Conservation (phyloP, 495 filamentous ascomycete species). For the Daldinia childiae region DNA sequence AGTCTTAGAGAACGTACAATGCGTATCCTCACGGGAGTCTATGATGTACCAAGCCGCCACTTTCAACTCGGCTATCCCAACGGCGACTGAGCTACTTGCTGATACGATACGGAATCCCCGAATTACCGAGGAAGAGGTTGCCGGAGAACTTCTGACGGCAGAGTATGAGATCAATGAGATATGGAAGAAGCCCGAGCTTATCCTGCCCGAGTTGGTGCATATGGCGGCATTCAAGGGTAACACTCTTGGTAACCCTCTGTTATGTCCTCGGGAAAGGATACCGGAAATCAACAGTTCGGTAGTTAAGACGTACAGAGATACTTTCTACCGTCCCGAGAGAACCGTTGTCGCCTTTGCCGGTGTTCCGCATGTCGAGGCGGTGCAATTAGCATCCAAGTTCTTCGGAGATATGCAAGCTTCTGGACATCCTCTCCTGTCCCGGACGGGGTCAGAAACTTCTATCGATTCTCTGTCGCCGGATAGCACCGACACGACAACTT, state of each 20-base stretch:
- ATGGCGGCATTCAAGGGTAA: conserved; percentile 95
- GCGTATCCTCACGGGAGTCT: conserved; percentile 91
- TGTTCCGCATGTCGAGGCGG: conserved; percentile 81
- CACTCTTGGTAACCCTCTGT: conserved; percentile 90
- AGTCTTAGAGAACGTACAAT: conserved; percentile 91
- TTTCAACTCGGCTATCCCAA: conserved; percentile 92
- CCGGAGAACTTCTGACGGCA: conserved; percentile 86
- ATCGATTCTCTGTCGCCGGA: conserved; percentile 54
- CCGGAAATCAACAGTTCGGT: conserved; percentile 75
- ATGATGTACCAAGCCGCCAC: conserved; percentile 99
- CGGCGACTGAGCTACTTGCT: conserved; percentile 84
- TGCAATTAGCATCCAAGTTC: conserved; percentile 79
- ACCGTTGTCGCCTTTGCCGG: conserved; percentile 97
- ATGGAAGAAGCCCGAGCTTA: conserved; percentile 96
- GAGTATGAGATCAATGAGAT: conserved; percentile 97
- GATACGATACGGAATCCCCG: conserved; percentile 92
- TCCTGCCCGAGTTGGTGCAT: conserved; percentile 93
- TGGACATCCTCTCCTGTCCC: conserved; percentile 64
- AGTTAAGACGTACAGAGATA: conserved; percentile 80
- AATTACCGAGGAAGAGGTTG: conserved; percentile 90
- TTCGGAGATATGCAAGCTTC: conserved; percentile 86
- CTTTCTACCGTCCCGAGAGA: conserved; percentile 87
- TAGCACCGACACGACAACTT: conserved; percentile 48
- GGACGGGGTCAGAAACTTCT: conserved; percentile 63
- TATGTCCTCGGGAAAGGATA: conserved; percentile 89